Percentiles rank a stretch among this genome's conserved stretches.
These are phyloP conservation scores for Mycena rosella DNA, from an alignment of 768 basidiomycete genomes.

Conservation along the genomic window DNA sequence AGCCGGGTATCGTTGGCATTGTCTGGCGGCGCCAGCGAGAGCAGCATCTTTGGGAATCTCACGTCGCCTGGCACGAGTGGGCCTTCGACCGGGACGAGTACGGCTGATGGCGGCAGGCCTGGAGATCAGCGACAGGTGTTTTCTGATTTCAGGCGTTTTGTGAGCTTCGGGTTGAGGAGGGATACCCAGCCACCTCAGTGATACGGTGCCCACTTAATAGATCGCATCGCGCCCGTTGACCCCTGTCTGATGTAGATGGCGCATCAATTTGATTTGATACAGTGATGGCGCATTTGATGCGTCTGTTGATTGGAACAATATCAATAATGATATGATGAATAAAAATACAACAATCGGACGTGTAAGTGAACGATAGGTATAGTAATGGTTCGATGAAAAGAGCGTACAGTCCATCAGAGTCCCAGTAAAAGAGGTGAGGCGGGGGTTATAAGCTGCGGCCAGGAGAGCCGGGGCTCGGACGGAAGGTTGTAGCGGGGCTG, in stretches of 20 bases:
- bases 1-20: slow-evolving; percentile 71
- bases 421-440: not conserved
- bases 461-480: slow-evolving; percentile 10
- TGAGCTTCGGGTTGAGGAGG: slow-evolving; percentile 88
- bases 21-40: slow-evolving; percentile 55
- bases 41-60: slow-evolving; percentile 67
- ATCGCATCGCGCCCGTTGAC: too few relatives aligned
- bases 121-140: slow-evolving; percentile 80
- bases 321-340: not conserved
- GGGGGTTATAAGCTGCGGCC: slow-evolving; percentile 14
- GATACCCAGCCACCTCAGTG: slow-evolving; percentile 56
- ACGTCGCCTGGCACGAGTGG: slow-evolving; percentile 74
- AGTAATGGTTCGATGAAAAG: slow-evolving; percentile 10
- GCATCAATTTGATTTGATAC: slow-evolving; percentile 27
- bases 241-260: slow-evolving; percentile 5
- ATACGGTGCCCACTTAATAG: too few relatives aligned
- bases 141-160: slow-evolving; percentile 89
- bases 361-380: not conserved
- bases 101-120: slow-evolving; percentile 49
- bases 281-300: too few relatives aligned
- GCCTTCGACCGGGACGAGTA: slow-evolving; percentile 72
- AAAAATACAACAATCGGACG: not conserved
- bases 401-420: slow-evolving; percentile 2
- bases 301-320: too few relatives aligned
- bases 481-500: not conserved